Conservation (phyloP, 2,329 filamentous ascomycete genomes). For the Fusarium scirpi region DNA sequence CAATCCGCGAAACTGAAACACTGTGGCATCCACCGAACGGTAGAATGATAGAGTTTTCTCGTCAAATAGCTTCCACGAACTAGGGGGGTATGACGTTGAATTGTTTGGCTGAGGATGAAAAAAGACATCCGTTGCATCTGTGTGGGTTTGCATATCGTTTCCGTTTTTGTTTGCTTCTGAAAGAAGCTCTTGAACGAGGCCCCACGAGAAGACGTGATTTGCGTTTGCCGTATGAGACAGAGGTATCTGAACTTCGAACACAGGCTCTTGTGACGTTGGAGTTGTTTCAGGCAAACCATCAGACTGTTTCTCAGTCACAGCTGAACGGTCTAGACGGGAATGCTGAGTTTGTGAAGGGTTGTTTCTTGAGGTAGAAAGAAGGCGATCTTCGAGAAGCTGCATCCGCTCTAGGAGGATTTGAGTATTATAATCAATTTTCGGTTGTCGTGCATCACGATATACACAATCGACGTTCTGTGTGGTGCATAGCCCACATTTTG, state of each 20-base stretch:
- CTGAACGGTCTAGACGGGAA: neutral
- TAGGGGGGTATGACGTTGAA: neutral
- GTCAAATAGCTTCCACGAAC: slow-evolving; percentile 21
- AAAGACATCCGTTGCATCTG: slow-evolving; percentile 30
- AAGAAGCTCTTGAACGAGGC: slow-evolving; percentile 8
- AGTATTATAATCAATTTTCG: slow-evolving; percentile 48
- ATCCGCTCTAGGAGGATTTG: slow-evolving; percentile 47
- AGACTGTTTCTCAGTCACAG: neutral
- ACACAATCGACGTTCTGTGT: slow-evolving; percentile 47
- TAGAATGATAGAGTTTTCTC: neutral
- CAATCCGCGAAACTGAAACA: neutral
- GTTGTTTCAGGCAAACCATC: neutral
- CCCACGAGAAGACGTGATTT: slow-evolving; percentile 33
- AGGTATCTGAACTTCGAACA: slow-evolving; percentile 21
- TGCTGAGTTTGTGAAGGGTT: fast-evolving
- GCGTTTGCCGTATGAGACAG: slow-evolving; percentile 32
- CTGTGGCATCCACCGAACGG: fast-evolving
- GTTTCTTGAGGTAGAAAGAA: slow-evolving; percentile 4
- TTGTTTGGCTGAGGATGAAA: slow-evolving; percentile 1
- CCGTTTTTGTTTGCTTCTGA: neutral
- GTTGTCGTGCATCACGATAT: slow-evolving; percentile 48
- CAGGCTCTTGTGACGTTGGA: neutral
- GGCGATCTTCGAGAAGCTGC: slow-evolving; percentile 47
- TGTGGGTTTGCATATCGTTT: neutral
- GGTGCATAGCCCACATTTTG: slow-evolving; percentile 47